Conservation (phyloP, 2,329 filamentous ascomycete species). For the Alternaria ventricosa region DNA sequence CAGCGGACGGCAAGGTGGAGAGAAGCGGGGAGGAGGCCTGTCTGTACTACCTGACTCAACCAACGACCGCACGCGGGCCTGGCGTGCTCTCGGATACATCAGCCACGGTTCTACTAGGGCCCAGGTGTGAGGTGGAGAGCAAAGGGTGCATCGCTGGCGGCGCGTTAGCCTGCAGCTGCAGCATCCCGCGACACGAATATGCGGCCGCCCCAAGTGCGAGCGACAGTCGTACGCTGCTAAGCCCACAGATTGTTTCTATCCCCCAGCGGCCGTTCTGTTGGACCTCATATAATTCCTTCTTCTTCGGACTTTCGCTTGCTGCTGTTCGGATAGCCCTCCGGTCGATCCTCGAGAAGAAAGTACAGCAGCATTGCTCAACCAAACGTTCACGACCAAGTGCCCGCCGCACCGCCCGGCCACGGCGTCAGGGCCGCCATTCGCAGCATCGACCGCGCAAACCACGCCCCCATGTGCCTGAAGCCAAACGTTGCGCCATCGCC, state of each 20-base stretch:
- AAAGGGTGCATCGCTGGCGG: constrained; percentile 14
- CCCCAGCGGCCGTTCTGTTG: constrained; percentile 2
- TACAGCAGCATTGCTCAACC: neutral
- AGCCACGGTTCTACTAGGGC: constrained; percentile 20
- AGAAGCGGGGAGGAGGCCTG: constrained; percentile 21
- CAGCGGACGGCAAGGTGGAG: constrained; percentile 28
- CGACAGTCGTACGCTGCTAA: constrained; percentile 18
- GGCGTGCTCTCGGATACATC: constrained; percentile 22
- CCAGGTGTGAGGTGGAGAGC: constrained; percentile 17
- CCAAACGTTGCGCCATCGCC: constrained; percentile 14
- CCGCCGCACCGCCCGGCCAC: constrained; percentile 18
- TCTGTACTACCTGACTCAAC: constrained; percentile 10
- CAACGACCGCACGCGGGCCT: constrained; percentile 17
- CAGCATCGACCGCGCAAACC: constrained; percentile 8
- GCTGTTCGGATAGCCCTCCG: constrained; percentile 15
- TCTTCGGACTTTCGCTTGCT: constrained; percentile 4
- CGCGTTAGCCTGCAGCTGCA: constrained; percentile 25
- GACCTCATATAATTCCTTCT: constrained; percentile 13
- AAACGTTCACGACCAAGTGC: constrained; percentile 12
- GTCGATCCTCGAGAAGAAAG: constrained; percentile 13
- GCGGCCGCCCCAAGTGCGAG: constrained; percentile 20
- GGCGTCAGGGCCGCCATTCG: constrained; percentile 10
- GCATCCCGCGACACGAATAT: constrained; percentile 29
- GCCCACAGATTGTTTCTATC: constrained; percentile 8
- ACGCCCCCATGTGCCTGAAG: constrained; percentile 14